phyloP scores from a whole-genome alignment of 805 yeast species.

The Wickerhamomyces mucosus region DNA sequence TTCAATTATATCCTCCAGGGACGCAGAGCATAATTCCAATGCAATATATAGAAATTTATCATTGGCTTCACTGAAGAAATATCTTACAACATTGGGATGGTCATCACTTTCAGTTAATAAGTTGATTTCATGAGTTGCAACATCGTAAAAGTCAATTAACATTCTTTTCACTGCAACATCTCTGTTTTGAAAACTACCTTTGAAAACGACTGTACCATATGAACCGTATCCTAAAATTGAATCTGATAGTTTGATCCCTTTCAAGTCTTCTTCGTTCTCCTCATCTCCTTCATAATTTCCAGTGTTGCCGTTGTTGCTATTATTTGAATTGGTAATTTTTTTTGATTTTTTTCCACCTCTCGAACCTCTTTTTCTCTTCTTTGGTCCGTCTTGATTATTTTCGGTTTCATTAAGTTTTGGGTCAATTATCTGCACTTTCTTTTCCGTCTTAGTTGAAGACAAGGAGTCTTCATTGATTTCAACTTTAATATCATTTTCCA shows the following conservation, averaged over 20 bases:
- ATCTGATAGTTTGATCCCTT: conserved; percentile 55
- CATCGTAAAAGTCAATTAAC: conserved; percentile 86
- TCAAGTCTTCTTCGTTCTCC: conserved; percentile 23
- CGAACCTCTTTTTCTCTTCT: conserved; percentile 73
- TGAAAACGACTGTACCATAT: conserved; percentile 90
- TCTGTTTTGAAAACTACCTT: conserved; percentile 82
- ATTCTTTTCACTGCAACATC: conserved; percentile 95
- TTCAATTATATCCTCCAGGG: conserved; percentile 79
- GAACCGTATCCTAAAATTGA: conserved; percentile 89
- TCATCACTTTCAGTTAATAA: conserved; percentile 90
- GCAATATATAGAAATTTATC: conserved; percentile 90
- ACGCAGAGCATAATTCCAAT: conserved; percentile 80
- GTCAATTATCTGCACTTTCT: conserved; percentile 15
- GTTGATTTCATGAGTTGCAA: conserved; percentile 86
- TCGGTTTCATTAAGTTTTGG: conserved; percentile 19
- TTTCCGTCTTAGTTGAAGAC: conserved; percentile 2
- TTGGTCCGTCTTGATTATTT: conserved; percentile 24
- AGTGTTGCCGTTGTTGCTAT: conserved; percentile 2
- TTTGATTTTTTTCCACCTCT: conserved; percentile 70
- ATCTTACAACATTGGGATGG: conserved; percentile 90
- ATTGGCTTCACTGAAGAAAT: conserved; percentile 86
- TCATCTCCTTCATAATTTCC: too few species aligned
- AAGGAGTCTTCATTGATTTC: background rate
- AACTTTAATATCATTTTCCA: conserved; percentile 10
- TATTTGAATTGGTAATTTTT: conserved; percentile 3